phyloP scores from a whole-genome alignment of 257 asterid species.

The Thymus quinquecostatus region DNA sequence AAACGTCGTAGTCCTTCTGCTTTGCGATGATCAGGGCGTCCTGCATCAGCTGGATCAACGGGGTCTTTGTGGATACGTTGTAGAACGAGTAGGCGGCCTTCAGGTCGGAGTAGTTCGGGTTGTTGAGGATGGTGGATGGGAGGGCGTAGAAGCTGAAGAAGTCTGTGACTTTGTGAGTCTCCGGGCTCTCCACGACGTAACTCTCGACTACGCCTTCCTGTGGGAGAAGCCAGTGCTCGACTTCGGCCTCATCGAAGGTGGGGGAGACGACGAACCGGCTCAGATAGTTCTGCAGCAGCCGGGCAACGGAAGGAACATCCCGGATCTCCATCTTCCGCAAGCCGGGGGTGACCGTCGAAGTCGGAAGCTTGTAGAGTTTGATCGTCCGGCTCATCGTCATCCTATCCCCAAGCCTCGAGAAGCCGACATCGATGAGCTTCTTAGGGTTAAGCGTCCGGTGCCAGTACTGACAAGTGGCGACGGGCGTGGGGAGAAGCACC shows the following conservation, averaged over 20 bases:
- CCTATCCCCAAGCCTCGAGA: conserved; percentile 56
- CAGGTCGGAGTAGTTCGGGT: conserved; percentile 42
- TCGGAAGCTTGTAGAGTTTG: conserved; percentile 46
- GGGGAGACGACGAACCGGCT: conserved; percentile 51
- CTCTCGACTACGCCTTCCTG: conserved; percentile 58
- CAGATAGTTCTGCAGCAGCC: conserved; percentile 41
- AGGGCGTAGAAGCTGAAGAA: conserved; percentile 57
- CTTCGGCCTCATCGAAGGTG: conserved; percentile 49
- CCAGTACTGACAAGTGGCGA: conserved; percentile 54
- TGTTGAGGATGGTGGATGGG: conserved; percentile 50
- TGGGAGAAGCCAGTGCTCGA: conserved; percentile 59
- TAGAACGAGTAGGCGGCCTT: conserved; percentile 60
- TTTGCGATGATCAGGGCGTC: conserved; percentile 59
- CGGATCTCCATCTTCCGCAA: conserved; percentile 54
- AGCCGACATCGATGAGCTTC: conserved; percentile 60
- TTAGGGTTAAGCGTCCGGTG: conserved; percentile 55
- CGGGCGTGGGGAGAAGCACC: conserved; percentile 53
- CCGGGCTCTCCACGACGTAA: conserved; percentile 51
- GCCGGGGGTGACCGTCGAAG: conserved; percentile 44
- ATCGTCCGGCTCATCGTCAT: conserved; percentile 66
- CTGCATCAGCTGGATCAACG: conserved; percentile 43
- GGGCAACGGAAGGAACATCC: conserved; percentile 54
- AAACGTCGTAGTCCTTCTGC: conserved; percentile 52
- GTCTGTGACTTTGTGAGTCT: conserved; percentile 47
- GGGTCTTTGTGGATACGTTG: conserved; percentile 48